Conservation (phyloP, 352 stramenopile species). For the Pythium sp. region DNA sequence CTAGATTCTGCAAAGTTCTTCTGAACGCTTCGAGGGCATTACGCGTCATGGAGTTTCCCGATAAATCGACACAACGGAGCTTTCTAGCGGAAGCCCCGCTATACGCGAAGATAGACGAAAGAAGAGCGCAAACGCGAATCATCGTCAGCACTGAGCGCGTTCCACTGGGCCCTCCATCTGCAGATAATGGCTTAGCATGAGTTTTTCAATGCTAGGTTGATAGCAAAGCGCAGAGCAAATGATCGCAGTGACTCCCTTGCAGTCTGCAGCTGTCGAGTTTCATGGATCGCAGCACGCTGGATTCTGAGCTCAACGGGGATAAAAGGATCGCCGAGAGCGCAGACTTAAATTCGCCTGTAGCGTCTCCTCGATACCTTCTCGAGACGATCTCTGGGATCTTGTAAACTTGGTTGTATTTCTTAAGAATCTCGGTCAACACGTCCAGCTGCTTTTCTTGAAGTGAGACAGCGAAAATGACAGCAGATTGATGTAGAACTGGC, state of each 20-base stretch:
- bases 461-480: background rate
- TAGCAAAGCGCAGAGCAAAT: background rate
- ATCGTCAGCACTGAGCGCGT: constrained; percentile 1
- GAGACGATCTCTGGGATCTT: background rate
- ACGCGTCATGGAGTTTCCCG: background rate
- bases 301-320: too few species aligned
- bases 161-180: too few species aligned
- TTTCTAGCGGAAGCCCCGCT: background rate
- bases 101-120: background rate
- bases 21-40: background rate
- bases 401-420: background rate
- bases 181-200: background rate
- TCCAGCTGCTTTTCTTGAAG: background rate
- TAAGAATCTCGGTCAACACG: background rate
- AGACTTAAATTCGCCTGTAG: too few species aligned
- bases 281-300: too few species aligned
- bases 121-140: constrained; percentile 4
- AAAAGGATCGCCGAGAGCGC: too few species aligned
- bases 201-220: background rate
- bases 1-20: background rate
- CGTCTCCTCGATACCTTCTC: too few species aligned
- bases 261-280: too few species aligned
- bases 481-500: background rate
- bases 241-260: too few species aligned
- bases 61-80: background rate